phyloP scores from a whole-genome alignment of 768 basidiomycete genomes.

The Hysterangium stoloniferum region DNA sequence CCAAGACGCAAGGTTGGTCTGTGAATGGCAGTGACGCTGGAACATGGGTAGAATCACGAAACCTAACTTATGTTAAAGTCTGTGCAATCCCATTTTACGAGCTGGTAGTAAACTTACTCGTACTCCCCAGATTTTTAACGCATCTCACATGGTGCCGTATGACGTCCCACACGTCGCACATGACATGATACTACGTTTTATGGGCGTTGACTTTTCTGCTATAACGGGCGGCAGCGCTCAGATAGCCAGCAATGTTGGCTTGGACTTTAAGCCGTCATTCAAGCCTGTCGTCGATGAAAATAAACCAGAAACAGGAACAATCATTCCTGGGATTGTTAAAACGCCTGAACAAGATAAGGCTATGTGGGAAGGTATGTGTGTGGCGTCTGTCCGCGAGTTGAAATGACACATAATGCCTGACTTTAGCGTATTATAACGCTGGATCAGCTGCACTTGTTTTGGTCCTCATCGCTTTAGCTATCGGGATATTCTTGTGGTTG shows the following conservation, averaged over 20 bases:
- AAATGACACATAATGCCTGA: slow-evolving; percentile 5
- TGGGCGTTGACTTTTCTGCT: slow-evolving; percentile 81
- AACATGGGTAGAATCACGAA: slow-evolving; percentile 84
- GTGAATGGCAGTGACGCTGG: slow-evolving; percentile 76
- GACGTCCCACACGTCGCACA: slow-evolving; percentile 85
- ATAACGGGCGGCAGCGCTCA: slow-evolving; percentile 73
- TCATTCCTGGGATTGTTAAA: slow-evolving; percentile 33
- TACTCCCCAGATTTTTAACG: slow-evolving; percentile 79
- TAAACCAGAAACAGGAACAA: slow-evolving; percentile 28
- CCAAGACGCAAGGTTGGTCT: slow-evolving; percentile 64
- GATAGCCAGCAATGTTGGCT: slow-evolving; percentile 77
- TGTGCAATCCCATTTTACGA: slow-evolving; percentile 13
- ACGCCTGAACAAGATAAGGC: slow-evolving; percentile 74
- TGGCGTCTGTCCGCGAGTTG: not conserved
- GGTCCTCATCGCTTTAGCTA: slow-evolving; percentile 55
- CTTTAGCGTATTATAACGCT: slow-evolving; percentile 86
- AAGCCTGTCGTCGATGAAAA: slow-evolving; percentile 35
- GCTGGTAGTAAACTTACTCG: not conserved
- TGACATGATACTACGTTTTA: slow-evolving; percentile 98
- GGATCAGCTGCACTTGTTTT: slow-evolving; percentile 84
- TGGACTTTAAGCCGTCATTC: slow-evolving; percentile 57
- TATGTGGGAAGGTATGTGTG: slow-evolving; percentile 76
- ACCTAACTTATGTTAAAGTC: slow-evolving; percentile 91
- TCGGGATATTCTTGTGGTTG: slow-evolving; percentile 78
- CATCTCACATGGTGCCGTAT: slow-evolving; percentile 92